Percentiles rank a stretch among this genome's conserved stretches.
Evolutionary conservation across 2,329 filamentous ascomycete species (phyloP).

Genomic region (Diaporthe ilicicola): DNA sequence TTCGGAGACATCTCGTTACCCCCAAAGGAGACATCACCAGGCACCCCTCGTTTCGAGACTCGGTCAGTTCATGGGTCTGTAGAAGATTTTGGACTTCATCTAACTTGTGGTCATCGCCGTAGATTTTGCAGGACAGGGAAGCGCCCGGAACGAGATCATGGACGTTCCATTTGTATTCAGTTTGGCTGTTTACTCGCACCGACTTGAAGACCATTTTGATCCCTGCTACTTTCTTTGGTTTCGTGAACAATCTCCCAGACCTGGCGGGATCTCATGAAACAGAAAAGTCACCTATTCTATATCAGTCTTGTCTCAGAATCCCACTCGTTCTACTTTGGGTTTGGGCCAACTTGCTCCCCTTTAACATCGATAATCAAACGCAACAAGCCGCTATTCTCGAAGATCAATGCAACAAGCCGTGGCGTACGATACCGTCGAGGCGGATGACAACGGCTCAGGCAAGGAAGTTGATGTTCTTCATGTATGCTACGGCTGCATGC

Average conservation of each 20-base stretch:
- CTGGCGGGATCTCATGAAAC: neutral
- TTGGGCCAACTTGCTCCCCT: slow-evolving; percentile 42
- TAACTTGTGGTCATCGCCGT: too few relatives aligned
- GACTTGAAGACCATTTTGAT: slow-evolving; percentile 39
- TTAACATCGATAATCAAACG: slow-evolving; percentile 43
- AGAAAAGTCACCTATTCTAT: neutral
- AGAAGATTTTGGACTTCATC: too few relatives aligned
- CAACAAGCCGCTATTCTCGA: slow-evolving; percentile 37
- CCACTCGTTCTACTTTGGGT: slow-evolving; percentile 38
- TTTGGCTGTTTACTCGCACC: slow-evolving; percentile 39
- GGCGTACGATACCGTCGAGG: slow-evolving; percentile 41
- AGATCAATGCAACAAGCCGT: slow-evolving; percentile 45
- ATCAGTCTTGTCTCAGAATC: slow-evolving; percentile 7
- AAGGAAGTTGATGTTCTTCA: slow-evolving; percentile 32
- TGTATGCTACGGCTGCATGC: slow-evolving; percentile 1
- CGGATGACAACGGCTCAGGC: slow-evolving; percentile 36
- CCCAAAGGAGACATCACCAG: too few relatives aligned
- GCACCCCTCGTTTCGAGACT: too few relatives aligned
- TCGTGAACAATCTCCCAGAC: slow-evolving; percentile 22
- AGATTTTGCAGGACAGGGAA: too few relatives aligned
- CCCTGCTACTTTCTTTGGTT: slow-evolving; percentile 33
- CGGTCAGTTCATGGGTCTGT: too few relatives aligned
- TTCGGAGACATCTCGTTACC: too few relatives aligned
- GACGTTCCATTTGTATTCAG: slow-evolving; percentile 14
- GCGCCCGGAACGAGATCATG: too few relatives aligned